Evolutionary conservation across 495 filamentous ascomycete species (phyloP), one percentile per base, ranked within the genome.

Genomic region (Daldinia bambusicola): DNA sequence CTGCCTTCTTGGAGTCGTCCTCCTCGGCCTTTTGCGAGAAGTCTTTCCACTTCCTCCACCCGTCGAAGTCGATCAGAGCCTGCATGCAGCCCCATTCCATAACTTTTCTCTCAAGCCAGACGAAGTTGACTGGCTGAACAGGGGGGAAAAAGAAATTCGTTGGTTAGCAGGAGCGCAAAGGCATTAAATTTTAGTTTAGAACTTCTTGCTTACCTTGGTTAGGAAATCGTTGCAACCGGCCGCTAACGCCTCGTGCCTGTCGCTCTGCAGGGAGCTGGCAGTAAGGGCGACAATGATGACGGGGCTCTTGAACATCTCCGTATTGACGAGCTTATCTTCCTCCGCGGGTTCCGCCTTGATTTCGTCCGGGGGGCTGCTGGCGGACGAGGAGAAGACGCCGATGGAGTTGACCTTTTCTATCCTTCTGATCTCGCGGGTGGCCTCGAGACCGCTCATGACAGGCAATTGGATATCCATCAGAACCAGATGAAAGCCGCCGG

Each of bases 1-100:
- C 56, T 18, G 70, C 70, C 63, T 78, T 80, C 72, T 74, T 72
- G 43, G 78, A 68, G 4, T 81, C 80, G 26, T 78, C 69, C 41
- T 71, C 64, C 55, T 80, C 67, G 48, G 74, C 66, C 66, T 80
- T 73, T 66, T 82, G 75, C 31, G 87, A 83, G 74, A 89, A 94
- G 68, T 93, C 90, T 74, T 97, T 97, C 95, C 95, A 99, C 80
- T 94, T 92, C 48, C 94, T 89, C 95, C 95, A 99, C 59, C 95
- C 95, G 75, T 98, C 95, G 73, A 94, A 98, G 83, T 99, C 95
- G 79, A 99, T 99, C 59, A 99, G 83, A 18, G 96, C 96, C 84
- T 98, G 95, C 91, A 99, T 98, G 82, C 95, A 99, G 69, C 95
- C 95, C 95, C 95, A 99, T 87, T 99, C 95, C 77, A 95, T 97